Evolutionary conservation across 768 basidiomycete species (phyloP).

Genomic region (Vishniacozyma victoriae): DNA sequence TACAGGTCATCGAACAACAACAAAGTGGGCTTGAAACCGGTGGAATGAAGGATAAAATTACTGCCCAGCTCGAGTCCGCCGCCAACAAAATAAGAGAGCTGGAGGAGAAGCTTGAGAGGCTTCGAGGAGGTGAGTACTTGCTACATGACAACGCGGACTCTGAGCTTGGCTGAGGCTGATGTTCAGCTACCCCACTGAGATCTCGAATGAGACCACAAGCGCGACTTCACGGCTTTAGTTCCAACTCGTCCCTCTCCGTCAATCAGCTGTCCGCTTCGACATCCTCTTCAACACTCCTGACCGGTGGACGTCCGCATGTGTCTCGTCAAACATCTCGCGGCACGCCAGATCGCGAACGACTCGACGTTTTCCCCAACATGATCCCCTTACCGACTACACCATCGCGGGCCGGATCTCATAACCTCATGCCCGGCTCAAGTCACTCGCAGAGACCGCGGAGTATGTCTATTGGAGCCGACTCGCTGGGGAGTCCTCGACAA

Average conservation of each 20-base stretch:
- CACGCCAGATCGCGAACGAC: too few species aligned
- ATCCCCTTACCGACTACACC: too few species aligned
- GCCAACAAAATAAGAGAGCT: conserved; percentile 66
- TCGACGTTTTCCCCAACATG: too few species aligned
- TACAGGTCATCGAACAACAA: conserved; percentile 37
- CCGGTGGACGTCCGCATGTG: conserved; percentile 7
- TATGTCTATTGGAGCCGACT: too few species aligned
- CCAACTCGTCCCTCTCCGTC: conserved; percentile 30
- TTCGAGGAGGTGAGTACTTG: conserved; percentile 35
- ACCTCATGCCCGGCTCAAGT: too few species aligned
- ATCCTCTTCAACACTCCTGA: conserved; percentile 13
- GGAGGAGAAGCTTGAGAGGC: conserved; percentile 54
- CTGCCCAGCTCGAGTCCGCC: conserved; percentile 61
- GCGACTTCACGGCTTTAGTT: conserved; percentile 29
- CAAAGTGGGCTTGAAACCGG: conserved; percentile 50
- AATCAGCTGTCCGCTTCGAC: conserved; percentile 22
- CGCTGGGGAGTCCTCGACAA: too few species aligned
- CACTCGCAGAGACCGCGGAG: too few species aligned
- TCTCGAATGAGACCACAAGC: conserved; percentile 23
- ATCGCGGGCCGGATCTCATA: too few species aligned
- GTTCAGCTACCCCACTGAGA: conserved; percentile 22
- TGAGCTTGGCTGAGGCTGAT: conserved; percentile 4
- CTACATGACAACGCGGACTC: not conserved
- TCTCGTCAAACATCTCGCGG: too few species aligned
- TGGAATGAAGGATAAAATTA: conserved; percentile 42